Evolutionary conservation across 2,329 filamentous ascomycete genomes (phyloP).

Genomic region (Hypoxylon sp.): DNA sequence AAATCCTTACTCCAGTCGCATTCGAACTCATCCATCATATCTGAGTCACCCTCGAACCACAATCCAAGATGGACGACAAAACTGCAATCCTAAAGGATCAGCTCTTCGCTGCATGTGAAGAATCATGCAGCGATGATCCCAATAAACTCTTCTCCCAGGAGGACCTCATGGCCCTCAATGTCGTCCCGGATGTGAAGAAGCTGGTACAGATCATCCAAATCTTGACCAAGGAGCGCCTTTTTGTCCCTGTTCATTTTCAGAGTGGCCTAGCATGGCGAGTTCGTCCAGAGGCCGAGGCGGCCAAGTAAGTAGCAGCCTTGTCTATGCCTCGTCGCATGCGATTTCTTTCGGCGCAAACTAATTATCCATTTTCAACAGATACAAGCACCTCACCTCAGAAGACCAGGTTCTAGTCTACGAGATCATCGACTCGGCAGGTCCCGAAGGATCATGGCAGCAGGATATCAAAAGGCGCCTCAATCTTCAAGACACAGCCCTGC

Average conservation of each 20-base stretch:
- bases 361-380: constrained; percentile 52
- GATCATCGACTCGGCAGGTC: constrained; percentile 84
- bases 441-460: constrained; percentile 90
- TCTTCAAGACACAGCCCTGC: constrained; percentile 84
- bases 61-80: constrained; percentile 43
- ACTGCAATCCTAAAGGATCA: constrained; percentile 59
- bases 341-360: constrained; percentile 2
- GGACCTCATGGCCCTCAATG: constrained; percentile 64
- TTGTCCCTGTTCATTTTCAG: constrained; percentile 57
- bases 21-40: not conserved
- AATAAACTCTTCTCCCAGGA: constrained; percentile 65
- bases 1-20: not conserved
- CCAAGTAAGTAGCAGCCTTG: constrained; percentile 59
- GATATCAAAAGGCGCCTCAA: constrained; percentile 81
- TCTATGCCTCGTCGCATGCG: not conserved
- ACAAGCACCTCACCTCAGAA: constrained; percentile 68
- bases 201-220: constrained; percentile 65
- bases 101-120: constrained; percentile 64
- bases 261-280: constrained; percentile 64
- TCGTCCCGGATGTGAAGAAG: constrained; percentile 65
- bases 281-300: constrained; percentile 66
- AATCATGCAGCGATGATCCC: constrained; percentile 53
- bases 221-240: constrained; percentile 67
- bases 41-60: constrained; percentile 2
- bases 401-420: constrained; percentile 87